Evolutionary conservation across 2,329 filamentous ascomycete genomes (phyloP), one percentile per base, ranked within the genome.

Genomic region (Sporothrix humicola): DNA sequence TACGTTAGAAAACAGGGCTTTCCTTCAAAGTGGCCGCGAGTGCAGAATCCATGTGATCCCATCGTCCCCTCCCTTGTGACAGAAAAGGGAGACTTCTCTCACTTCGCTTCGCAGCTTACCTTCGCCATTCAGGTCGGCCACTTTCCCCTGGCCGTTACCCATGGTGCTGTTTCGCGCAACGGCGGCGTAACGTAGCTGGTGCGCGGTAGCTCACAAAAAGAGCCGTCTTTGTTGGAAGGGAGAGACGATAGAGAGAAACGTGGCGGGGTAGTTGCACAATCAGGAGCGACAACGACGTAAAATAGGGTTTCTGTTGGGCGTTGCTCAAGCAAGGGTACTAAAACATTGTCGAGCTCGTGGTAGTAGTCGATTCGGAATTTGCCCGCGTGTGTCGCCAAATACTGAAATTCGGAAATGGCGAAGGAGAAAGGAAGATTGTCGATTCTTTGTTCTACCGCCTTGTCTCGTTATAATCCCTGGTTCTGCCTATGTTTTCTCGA

Each of bases 61-160:
- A 69, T n/a, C n/a, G 15, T 15, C n/a, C 26, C 12, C 42, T 66
- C 5, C 17, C 8, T 15, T 3, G n/a, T 48, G 20, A 20, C 2
- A 44, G 17, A 42, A 13, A 44, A 63, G 3, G 17, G 37, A 10
- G n/a, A 37, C 26, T 26, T 9, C 9, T 63, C 10, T 17, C 17
- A 10, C 15, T 44, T 26, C 37, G 3, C 7, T 26, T 10, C 42
- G 5, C 44, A 75, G 85, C 90, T 80, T 86, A 97, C 94, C 93
- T 91, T 97, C 93, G 85, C 97, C 95, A 84, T 92, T 93, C 84
- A 95, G 91, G 82, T 94, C 92, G 85, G 97, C 90, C 83, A 93
- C 93, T 84, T 98, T 98, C 83, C 95, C 95, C 84, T 95, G 94
- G 81, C 91, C 92, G 85, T 98, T 98, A 82, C 95, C 95, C 95